Evolutionary conservation across 1,284 basidiomycete genomes (phyloP), one percentile per base, ranked within the genome.

Genomic region (Ustilago loliicola): DNA sequence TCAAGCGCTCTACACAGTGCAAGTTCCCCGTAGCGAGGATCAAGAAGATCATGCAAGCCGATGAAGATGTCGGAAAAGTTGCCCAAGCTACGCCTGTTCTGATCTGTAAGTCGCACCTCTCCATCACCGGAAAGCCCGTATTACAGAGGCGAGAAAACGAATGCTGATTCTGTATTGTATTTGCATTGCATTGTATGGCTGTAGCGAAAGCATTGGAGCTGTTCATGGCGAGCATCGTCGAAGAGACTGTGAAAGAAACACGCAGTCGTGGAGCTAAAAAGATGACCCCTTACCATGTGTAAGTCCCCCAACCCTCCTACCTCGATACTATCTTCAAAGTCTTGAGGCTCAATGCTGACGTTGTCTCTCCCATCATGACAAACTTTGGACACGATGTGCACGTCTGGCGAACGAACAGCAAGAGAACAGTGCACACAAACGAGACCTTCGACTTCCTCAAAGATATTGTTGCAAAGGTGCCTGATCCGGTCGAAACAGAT

Each of bases 1-100:
- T 82, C 32, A 82, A 82, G 47, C 79, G 83, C 23, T 79, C 78
- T 10, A 74, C 78, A 45, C 73, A 81, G 40, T 75, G 76, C 77
- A 85, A 85, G 58, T 86, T 86, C 45, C 85, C 85, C 36, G 84
- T 86, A 7, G 96, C 96, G 8, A 91, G 96, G 62, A 99, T 98
- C 89, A 99, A 98, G 90, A 95, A 96, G 89, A 98, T 99, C 72
- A 99, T 99, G 94, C 96, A 99, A 89, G 95, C 96, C 87, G 96
- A 99, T 86, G 97, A 99, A 86, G 96, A 99, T 86, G 96, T 99
- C 19, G 96, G 97, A 65, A 99, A 99, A 87, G 94, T 99, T 21
- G 96, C 97, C 1, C 94, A 95, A 85, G 96, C 95, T 17, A 98
- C 96, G 5, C 97, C 97, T 0, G 91, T 99, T 67, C 93, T 98